These are phyloP conservation scores for Arabidopsis arenosa DNA, from an alignment of 345 rosid genomes.

Conservation along the genomic window DNA sequence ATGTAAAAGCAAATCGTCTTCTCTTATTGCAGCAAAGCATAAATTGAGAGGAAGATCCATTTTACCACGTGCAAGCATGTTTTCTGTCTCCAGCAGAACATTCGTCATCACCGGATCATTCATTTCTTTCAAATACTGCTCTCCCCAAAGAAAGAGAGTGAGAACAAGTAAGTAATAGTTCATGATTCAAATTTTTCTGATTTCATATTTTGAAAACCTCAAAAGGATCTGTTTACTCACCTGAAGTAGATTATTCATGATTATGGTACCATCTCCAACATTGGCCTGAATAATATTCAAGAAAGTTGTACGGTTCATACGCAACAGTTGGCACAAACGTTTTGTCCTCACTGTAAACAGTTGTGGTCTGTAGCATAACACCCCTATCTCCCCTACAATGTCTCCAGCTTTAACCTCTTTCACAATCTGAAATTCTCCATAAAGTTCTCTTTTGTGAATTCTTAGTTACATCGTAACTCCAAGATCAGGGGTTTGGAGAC, in stretches of 20 bases:
- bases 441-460: constrained; percentile 23
- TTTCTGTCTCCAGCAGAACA: constrained; percentile 70
- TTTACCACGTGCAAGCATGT: constrained; percentile 78
- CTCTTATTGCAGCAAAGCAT: constrained; percentile 78
- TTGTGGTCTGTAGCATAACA: constrained; percentile 86
- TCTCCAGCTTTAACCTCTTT: constrained; percentile 79
- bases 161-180: not conserved
- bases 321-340: constrained; percentile 85
- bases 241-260: constrained; percentile 94
- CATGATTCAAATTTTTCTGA: not conserved
- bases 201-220: not conserved
- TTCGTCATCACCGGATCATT: constrained; percentile 73
- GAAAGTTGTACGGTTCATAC: constrained; percentile 85
- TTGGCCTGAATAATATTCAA: constrained; percentile 85
- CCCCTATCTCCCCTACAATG: constrained; percentile 86
- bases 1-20: constrained; percentile 75
- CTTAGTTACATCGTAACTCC: constrained; percentile 16
- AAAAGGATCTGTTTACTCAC: constrained; percentile 40
- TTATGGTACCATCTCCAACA: constrained; percentile 90
- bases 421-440: constrained; percentile 57
- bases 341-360: constrained; percentile 88
- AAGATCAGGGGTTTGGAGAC: not conserved
- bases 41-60: constrained; percentile 81
- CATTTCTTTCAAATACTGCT: constrained; percentile 73
- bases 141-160: not conserved